Evolutionary conservation across 2,329 filamentous ascomycete species (phyloP).

Genomic region (Cladophialophora yegresii): DNA sequence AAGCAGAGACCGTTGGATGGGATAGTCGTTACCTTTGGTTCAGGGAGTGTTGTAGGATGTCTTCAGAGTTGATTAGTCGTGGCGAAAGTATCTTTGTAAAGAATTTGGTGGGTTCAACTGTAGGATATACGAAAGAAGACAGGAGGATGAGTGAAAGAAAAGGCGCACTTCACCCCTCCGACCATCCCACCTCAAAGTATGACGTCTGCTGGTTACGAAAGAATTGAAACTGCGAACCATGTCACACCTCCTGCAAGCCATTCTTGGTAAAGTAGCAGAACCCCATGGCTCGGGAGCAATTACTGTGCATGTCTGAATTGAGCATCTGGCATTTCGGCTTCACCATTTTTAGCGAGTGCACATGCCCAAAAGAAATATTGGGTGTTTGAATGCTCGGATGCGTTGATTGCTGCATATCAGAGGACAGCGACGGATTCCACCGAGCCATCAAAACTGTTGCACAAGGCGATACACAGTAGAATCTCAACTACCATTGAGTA

Average conservation of each 20-base stretch:
- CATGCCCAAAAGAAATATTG: neutral
- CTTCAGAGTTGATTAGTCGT: neutral
- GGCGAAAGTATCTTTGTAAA: neutral
- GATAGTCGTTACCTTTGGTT: neutral
- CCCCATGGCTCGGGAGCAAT: neutral
- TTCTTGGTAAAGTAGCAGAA: conserved; percentile 16
- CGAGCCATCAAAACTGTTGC: neutral
- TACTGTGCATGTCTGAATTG: conserved; percentile 1
- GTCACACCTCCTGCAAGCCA: conserved; percentile 11
- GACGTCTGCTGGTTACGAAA: conserved; percentile 29
- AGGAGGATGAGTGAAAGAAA: conserved; percentile 1
- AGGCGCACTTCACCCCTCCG: conserved; percentile 11
- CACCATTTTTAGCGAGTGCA: neutral
- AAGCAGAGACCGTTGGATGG: neutral
- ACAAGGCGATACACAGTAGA: neutral
- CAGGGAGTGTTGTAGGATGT: neutral
- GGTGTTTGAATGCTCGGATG: neutral
- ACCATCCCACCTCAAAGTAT: conserved; percentile 18
- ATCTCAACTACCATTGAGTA: neutral
- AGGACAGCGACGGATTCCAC: neutral
- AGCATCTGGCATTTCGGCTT: neutral
- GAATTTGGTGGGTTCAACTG: neutral
- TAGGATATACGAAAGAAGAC: neutral
- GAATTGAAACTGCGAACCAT: conserved; percentile 21
- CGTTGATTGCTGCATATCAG: neutral